These are phyloP conservation scores for Trichosporon inkin DNA, from an alignment of 1,284 basidiomycete species.

Conservation along the genomic window DNA sequence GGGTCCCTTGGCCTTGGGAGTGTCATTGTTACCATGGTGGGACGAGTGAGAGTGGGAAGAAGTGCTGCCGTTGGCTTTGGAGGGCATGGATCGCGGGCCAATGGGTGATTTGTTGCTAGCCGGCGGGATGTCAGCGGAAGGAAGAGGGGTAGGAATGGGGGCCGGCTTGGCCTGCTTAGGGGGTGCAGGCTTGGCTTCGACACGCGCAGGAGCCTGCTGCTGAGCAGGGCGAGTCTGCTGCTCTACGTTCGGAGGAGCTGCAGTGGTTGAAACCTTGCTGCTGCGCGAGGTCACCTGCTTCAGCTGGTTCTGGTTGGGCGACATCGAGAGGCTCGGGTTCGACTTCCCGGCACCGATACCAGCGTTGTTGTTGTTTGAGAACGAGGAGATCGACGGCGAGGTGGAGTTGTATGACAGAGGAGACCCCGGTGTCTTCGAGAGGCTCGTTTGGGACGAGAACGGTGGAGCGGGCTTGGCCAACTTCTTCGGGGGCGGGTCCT, in stretches of 20 bases:
- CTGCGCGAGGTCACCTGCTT: neutral
- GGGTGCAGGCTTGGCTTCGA: neutral
- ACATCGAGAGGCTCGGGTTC: neutral
- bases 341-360: neutral
- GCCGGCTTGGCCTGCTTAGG: neutral
- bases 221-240: neutral
- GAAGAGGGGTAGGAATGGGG: neutral
- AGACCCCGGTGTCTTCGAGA: neutral
- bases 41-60: neutral
- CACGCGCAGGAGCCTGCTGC: neutral
- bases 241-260: neutral
- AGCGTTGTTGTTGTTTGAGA: neutral
- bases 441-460: neutral
- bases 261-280: neutral
- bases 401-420: neutral
- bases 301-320: neutral
- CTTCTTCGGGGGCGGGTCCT: neutral
- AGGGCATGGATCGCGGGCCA: neutral
- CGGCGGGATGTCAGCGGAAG: neutral
- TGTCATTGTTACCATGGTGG: neutral
- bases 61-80: neutral
- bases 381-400: neutral
- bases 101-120: neutral
- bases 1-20: neutral
- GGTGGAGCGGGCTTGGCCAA: neutral